A percentile compares a stretch with the other conserved stretches of the same genome.
phyloP scores from a whole-genome alignment of 495 filamentous ascomycete genomes.

The Rusavskia elegans region DNA sequence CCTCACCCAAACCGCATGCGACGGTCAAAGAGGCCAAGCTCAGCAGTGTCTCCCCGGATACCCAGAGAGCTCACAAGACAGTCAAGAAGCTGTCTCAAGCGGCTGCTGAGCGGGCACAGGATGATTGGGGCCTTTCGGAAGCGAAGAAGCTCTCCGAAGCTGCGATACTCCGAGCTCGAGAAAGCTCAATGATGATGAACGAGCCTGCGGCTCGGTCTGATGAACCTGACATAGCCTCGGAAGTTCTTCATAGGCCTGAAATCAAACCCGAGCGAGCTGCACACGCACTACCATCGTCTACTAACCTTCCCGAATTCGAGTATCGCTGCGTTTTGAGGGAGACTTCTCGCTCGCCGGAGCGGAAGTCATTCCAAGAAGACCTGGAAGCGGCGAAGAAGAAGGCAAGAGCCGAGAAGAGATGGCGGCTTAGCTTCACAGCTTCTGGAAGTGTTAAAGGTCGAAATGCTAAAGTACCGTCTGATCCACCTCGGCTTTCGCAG shows the following conservation, averaged over 20 bases:
- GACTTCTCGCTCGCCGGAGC: slow-evolving; percentile 1
- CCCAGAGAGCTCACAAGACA: too few relatives aligned
- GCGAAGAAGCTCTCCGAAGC: too few relatives aligned
- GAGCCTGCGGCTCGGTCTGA: not conserved
- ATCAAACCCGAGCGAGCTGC: slow-evolving; percentile 15
- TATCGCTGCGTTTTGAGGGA: slow-evolving; percentile 21
- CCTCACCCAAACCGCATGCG: too few relatives aligned
- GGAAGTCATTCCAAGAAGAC: slow-evolving; percentile 5
- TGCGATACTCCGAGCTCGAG: too few relatives aligned
- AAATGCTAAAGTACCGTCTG: not conserved
- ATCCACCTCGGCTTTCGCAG: not conserved
- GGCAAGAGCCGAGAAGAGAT: not conserved
- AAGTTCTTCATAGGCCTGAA: not conserved
- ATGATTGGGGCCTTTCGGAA: too few relatives aligned
- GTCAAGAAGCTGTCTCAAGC: too few relatives aligned
- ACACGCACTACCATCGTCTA: slow-evolving; percentile 24
- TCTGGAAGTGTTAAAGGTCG: not conserved
- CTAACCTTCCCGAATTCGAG: slow-evolving; percentile 29
- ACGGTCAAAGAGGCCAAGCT: too few relatives aligned
- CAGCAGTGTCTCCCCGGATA: too few relatives aligned
- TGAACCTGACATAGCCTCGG: not conserved
- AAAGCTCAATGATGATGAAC: too few relatives aligned
- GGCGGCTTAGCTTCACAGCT: not conserved
- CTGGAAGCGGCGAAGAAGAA: slow-evolving; percentile 2
- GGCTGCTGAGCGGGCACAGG: too few relatives aligned